Percentiles rank a stretch among this genome's conserved stretches.
Evolutionary conservation across 73 alveolate species (phyloP).

Genomic region (Blepharisma stoltei): DNA sequence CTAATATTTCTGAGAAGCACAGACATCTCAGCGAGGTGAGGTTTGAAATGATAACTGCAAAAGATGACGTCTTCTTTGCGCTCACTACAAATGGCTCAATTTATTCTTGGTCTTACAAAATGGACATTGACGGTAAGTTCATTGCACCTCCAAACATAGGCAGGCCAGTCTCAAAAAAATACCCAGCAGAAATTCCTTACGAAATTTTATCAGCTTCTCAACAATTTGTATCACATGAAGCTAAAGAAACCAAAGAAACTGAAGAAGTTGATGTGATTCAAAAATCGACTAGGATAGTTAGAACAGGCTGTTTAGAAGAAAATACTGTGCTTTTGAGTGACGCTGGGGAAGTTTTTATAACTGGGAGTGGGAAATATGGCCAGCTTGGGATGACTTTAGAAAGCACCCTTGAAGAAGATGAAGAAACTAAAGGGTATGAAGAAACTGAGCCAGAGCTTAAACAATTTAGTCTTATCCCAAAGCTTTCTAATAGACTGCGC

Average conservation of each 20-base stretch:
- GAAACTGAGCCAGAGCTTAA: background rate
- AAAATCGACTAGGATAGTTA: conserved; percentile 1
- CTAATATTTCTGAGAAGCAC: background rate
- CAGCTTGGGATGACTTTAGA: background rate
- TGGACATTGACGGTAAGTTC: background rate
- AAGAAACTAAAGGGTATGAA: background rate
- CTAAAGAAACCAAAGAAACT: background rate
- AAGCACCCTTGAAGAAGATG: background rate
- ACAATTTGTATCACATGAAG: conserved; percentile 5
- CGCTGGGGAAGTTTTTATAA: background rate
- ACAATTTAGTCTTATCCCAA: background rate
- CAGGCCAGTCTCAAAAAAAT: no score
- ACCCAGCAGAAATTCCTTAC: background rate
- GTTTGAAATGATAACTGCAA: background rate
- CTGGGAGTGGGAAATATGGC: conserved; percentile 21
- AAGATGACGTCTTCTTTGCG: background rate
- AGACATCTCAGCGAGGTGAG: background rate
- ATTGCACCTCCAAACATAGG: no score
- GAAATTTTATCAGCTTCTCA: background rate
- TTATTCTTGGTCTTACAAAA: background rate
- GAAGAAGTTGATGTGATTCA: background rate
- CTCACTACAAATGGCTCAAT: conserved; percentile 7
- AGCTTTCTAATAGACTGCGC: background rate
- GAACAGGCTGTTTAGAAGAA: background rate
- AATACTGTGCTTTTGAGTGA: conserved; percentile 15